Evolutionary conservation across 148 eudicot species (phyloP).

Genomic region (Tetragonia tetragonoides): DNA sequence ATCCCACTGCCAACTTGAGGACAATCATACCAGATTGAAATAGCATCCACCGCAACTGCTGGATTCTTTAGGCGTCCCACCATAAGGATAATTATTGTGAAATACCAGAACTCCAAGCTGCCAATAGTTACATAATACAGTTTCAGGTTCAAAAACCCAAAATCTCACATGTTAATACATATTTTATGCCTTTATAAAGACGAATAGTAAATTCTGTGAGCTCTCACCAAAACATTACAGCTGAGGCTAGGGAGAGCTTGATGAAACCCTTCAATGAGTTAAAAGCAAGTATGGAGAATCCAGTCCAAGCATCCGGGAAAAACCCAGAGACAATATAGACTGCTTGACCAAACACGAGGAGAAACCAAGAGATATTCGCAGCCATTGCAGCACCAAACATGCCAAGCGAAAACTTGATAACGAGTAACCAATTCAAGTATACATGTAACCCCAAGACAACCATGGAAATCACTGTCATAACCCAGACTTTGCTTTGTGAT

Average conservation of each 20-base stretch:
- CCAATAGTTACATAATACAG: slow-evolving; percentile 11
- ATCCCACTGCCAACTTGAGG: too few species aligned
- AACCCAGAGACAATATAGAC: slow-evolving; percentile 36
- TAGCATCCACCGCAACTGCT: slow-evolving; percentile 40
- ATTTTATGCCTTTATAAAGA: too few species aligned
- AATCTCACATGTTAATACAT: background rate
- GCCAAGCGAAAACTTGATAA: slow-evolving; percentile 30
- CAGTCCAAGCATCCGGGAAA: slow-evolving; percentile 48
- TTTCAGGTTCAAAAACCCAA: background rate
- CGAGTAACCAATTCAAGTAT: slow-evolving; percentile 39
- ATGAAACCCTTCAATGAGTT: slow-evolving; percentile 35
- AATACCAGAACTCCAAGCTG: slow-evolving; percentile 55
- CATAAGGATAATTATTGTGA: slow-evolving; percentile 30
- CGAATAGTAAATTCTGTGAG: background rate
- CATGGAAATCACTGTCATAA: slow-evolving; percentile 35
- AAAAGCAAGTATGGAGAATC: slow-evolving; percentile 43
- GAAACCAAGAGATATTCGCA: slow-evolving; percentile 47
- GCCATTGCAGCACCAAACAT: slow-evolving; percentile 45
- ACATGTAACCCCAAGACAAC: slow-evolving; percentile 34
- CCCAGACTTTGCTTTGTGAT: slow-evolving; percentile 56
- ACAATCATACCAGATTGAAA: slow-evolving; percentile 40
- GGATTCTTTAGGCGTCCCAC: slow-evolving; percentile 45
- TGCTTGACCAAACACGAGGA: slow-evolving; percentile 37
- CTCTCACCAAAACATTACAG: slow-evolving; percentile 52
- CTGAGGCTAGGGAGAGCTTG: slow-evolving; percentile 58